Percentiles rank a stretch among this genome's conserved stretches.
Evolutionary conservation across 176 grass and related monocot species (phyloP).

Genomic region (Juncus inflexus): DNA sequence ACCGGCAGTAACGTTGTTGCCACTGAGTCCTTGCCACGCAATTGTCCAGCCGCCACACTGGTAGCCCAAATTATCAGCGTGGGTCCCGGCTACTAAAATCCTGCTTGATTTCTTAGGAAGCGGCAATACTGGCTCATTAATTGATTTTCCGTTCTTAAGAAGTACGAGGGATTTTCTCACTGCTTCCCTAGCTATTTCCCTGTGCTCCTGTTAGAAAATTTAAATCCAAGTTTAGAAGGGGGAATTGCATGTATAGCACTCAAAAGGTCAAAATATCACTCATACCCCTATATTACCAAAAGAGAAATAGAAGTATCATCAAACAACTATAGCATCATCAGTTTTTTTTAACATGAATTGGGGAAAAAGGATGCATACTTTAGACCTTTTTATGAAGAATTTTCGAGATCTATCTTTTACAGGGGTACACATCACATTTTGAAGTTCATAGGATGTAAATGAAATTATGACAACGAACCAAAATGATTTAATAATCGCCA

Average conservation of each 20-base stretch:
- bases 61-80: conserved; percentile 34
- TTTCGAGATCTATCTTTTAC: too few species aligned
- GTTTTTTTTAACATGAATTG: too few species aligned
- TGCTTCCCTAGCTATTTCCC: conserved; percentile 37
- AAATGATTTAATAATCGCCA: neutral
- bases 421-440: too few species aligned
- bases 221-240: neutral
- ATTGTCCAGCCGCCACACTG: conserved; percentile 46
- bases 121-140: conserved; percentile 19
- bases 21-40: conserved; percentile 33
- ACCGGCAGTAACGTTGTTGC: conserved; percentile 37
- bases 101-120: conserved; percentile 33
- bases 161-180: conserved; percentile 45
- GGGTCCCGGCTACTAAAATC: conserved; percentile 35
- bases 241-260: neutral
- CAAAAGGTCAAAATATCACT: too few species aligned
- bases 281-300: too few species aligned
- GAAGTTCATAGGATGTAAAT: too few species aligned
- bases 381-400: neutral
- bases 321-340: too few species aligned
- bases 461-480: too few species aligned
- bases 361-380: neutral
- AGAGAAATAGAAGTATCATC: too few species aligned
- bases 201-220: conserved; percentile 29
- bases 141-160: conserved; percentile 35